Evolutionary conservation across 2,329 filamentous ascomycete genomes (phyloP).

Genomic region (Monosporascus cannonballus): DNA sequence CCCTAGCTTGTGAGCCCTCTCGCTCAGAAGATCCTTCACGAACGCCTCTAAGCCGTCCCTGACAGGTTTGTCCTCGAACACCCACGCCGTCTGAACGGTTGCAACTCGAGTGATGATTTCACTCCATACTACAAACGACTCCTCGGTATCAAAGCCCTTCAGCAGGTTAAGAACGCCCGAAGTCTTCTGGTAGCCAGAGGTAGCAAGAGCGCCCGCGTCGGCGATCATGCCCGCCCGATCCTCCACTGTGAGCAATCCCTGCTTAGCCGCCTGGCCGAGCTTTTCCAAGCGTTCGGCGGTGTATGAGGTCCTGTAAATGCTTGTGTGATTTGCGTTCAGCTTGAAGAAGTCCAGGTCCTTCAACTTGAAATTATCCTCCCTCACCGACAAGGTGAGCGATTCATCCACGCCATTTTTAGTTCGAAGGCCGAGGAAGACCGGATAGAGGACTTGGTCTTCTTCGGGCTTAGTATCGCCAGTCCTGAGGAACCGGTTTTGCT

Average conservation of each 20-base stretch:
- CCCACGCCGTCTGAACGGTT: conserved; percentile 77
- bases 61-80: conserved; percentile 72
- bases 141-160: conserved; percentile 77
- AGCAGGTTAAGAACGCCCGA: conserved; percentile 81
- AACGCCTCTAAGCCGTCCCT: conserved; percentile 77
- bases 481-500: conserved; percentile 91
- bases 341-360: conserved; percentile 87
- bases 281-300: conserved; percentile 76
- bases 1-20: conserved; percentile 78
- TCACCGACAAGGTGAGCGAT: conserved; percentile 60
- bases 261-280: conserved; percentile 78
- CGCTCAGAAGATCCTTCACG: conserved; percentile 69
- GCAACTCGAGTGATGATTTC: conserved; percentile 77
- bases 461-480: conserved; percentile 92
- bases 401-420: conserved; percentile 80
- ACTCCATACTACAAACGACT: conserved; percentile 91
- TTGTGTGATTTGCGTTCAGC: conserved; percentile 90
- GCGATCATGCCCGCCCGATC: conserved; percentile 93
- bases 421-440: conserved; percentile 80
- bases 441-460: conserved; percentile 82
- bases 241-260: conserved; percentile 75
- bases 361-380: conserved; percentile 73
- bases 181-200: conserved; percentile 89
- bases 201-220: conserved; percentile 82
- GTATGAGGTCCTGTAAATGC: conserved; percentile 88